These are phyloP conservation scores for Populus hybrid DNA, from an alignment of 441 rosid species.

Conservation along the genomic window DNA sequence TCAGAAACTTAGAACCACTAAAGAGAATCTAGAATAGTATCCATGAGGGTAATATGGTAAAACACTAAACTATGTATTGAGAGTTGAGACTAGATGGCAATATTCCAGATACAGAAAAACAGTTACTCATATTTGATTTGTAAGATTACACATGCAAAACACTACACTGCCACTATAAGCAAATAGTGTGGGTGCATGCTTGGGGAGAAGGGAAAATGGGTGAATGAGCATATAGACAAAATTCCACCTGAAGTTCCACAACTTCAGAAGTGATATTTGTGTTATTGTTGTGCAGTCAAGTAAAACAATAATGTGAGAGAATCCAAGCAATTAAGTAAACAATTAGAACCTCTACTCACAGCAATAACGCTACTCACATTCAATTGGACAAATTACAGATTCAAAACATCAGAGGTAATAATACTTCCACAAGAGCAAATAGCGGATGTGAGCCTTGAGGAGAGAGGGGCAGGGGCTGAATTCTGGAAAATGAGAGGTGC, in stretches of 20 bases:
- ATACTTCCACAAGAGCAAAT: neutral
- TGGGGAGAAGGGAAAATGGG: neutral
- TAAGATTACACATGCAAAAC: neutral
- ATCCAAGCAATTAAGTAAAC: neutral
- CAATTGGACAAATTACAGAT: neutral
- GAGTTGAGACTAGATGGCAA: neutral
- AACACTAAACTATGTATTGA: neutral
- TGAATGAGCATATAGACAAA: neutral
- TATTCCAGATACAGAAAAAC: neutral
- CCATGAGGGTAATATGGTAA: no score
- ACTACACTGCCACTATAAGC: neutral
- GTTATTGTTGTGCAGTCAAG: no score
- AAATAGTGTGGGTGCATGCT: neutral
- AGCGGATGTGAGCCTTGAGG: neutral
- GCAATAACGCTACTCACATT: neutral
- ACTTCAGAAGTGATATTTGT: neutral
- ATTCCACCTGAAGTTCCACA: neutral
- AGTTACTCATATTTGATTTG: neutral
- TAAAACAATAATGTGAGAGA: neutral
- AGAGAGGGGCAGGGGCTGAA: neutral
- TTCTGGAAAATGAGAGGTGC: neutral
- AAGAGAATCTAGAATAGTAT: no score
- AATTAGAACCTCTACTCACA: neutral
- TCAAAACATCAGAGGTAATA: neutral
- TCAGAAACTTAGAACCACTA: no score